Conservation (phyloP, 164 flowering plant species). For the Protea cynaroides region DNA sequence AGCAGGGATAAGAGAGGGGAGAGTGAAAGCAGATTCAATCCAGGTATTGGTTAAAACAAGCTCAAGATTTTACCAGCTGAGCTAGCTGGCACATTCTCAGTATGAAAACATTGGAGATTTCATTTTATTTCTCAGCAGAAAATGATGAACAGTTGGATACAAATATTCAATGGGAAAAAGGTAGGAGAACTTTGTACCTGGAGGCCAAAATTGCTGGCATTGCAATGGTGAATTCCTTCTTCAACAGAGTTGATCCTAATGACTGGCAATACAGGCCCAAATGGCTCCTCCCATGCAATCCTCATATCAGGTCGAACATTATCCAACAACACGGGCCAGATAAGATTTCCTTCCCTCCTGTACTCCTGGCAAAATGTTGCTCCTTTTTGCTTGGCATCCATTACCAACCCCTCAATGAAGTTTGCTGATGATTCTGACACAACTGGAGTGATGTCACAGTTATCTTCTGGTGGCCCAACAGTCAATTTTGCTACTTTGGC, state of each 20-base stretch:
- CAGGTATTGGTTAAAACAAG: too few relatives aligned
- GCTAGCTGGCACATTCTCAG: not conserved
- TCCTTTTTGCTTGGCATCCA: constrained; percentile 87
- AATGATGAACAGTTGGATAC: too few relatives aligned
- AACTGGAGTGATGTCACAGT: constrained; percentile 93
- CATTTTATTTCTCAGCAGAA: not conserved
- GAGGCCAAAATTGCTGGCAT: constrained; percentile 98
- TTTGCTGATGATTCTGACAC: constrained; percentile 90
- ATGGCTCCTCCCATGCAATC: constrained; percentile 99
- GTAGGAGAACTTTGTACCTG: constrained; percentile 54
- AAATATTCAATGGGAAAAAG: not conserved
- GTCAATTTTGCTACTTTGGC: constrained; percentile 69
- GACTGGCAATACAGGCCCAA: constrained; percentile 92
- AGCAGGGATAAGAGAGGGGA: too few relatives aligned
- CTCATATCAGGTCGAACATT: constrained; percentile 96
- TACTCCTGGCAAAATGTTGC: constrained; percentile 95
- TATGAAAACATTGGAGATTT: not conserved
- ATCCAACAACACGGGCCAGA: constrained; percentile 94
- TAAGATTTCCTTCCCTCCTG: constrained; percentile 92
- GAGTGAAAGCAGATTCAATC: too few relatives aligned
- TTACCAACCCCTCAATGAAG: constrained; percentile 85
- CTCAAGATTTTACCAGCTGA: too few relatives aligned
- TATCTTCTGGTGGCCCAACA: constrained; percentile 86
- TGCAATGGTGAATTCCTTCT: constrained; percentile 98
- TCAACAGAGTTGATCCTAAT: constrained; percentile 81